phyloP scores from a whole-genome alignment of 2,329 filamentous ascomycete genomes.

The Exophiala alcalophila region DNA sequence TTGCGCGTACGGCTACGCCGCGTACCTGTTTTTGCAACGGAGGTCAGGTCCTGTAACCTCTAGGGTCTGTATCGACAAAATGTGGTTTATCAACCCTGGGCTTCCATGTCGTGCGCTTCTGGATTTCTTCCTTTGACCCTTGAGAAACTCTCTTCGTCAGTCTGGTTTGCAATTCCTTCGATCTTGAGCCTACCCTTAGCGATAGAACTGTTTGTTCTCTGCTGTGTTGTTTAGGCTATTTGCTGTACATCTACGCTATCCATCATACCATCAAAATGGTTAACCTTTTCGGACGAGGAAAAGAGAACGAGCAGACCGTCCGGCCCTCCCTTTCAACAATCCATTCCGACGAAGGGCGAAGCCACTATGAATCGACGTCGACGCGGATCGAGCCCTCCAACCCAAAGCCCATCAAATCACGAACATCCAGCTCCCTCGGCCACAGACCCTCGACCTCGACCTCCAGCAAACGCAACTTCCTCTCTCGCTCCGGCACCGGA shows the following conservation, averaged over 20 bases:
- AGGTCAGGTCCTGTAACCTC: not conserved
- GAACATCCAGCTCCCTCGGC: constrained; percentile 3
- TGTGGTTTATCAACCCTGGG: too few species aligned
- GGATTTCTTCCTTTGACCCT: too few species aligned
- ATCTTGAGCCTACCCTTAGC: too few species aligned
- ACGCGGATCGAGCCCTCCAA: constrained; percentile 2
- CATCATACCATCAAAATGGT: not conserved
- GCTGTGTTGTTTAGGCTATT: not conserved
- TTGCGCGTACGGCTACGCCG: too few species aligned
- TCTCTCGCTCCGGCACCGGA: constrained; percentile 8
- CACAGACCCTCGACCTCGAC: too few species aligned
- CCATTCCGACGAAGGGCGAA: constrained; percentile 13
- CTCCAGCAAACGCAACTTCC: not conserved
- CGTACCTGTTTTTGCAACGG: constrained; percentile 2
- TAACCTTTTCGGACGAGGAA: not conserved
- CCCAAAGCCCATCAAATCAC: not conserved
- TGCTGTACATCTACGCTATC: not conserved
- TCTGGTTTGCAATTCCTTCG: constrained; percentile 1
- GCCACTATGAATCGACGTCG: not conserved
- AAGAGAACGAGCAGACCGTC: constrained; percentile 1
- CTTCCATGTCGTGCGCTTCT: too few species aligned
- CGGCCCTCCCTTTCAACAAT: constrained; percentile 20
- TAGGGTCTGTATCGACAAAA: constrained; percentile 3
- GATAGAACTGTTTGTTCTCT: too few species aligned
- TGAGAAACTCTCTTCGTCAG: too few species aligned